Evolutionary conservation across 1,139 yeast genomes (phyloP).

Genomic region (Protomyces lactucae-debilis): DNA sequence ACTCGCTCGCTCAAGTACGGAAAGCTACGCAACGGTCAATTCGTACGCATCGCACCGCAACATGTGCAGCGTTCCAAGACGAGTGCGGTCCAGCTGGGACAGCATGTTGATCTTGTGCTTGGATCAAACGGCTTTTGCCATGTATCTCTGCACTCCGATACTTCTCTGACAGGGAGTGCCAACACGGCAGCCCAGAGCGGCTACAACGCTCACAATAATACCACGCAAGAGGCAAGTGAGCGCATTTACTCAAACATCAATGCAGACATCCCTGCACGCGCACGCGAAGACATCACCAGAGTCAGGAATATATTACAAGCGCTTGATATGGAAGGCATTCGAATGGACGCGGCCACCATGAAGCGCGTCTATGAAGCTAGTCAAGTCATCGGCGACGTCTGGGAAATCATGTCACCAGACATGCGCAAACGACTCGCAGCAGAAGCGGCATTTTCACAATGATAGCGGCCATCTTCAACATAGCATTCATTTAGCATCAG

Average conservation of each 20-base stretch:
- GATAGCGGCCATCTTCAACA: not conserved
- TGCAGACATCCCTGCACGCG: constrained; percentile 57
- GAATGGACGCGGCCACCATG: constrained; percentile 76
- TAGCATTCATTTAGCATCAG: not conserved
- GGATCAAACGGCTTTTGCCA: constrained; percentile 95
- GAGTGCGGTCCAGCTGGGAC: constrained; percentile 82
- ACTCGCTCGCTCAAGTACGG: constrained; percentile 95
- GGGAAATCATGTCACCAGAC: constrained; percentile 68
- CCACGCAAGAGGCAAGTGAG: constrained; percentile 93
- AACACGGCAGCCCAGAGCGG: constrained; percentile 36
- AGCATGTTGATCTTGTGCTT: constrained; percentile 78
- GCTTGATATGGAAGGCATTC: constrained; percentile 72
- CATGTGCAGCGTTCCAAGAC: constrained; percentile 77
- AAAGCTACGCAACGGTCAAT: constrained; percentile 84
- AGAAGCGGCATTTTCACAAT: constrained; percentile 42
- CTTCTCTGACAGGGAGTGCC: constrained; percentile 31
- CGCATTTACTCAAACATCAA: constrained; percentile 90
- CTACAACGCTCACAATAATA: constrained; percentile 61
- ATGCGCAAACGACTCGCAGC: constrained; percentile 68
- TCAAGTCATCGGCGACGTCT: constrained; percentile 67
- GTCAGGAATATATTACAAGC: constrained; percentile 81
- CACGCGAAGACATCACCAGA: constrained; percentile 71
- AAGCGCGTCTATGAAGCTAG: constrained; percentile 85
- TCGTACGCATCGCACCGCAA: constrained; percentile 73
- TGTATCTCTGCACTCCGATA: constrained; percentile 64